A percentile compares a stretch with the other conserved stretches of the same genome.
Conservation (phyloP, 768 basidiomycete genomes). For the Pulveroboletus sp. region DNA sequence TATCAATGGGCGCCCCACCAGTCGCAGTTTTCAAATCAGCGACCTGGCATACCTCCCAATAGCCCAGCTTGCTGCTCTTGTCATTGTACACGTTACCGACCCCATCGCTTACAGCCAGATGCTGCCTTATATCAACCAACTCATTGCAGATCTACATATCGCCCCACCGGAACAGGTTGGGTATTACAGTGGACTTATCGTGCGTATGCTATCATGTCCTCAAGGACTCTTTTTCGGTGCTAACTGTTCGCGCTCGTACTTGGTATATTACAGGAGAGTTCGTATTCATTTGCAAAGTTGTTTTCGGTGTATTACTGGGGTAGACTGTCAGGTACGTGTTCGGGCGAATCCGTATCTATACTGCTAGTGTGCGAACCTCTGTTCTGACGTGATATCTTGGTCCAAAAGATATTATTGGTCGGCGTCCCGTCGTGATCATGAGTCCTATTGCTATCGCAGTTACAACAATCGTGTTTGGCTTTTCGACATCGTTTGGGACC, state of each 20-base stretch:
- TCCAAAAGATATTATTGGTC: constrained; percentile 50
- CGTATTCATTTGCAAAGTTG: constrained; percentile 59
- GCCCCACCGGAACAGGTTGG: constrained; percentile 58
- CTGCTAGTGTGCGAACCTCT: neutral
- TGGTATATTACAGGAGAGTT: constrained; percentile 49
- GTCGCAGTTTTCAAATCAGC: neutral
- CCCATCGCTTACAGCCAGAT: constrained; percentile 62
- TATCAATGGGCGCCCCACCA: neutral
- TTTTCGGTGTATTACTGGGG: constrained; percentile 54
- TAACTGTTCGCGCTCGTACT: too few relatives aligned
- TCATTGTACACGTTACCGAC: constrained; percentile 52
- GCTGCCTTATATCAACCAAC: constrained; percentile 65
- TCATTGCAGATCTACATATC: constrained; percentile 51
- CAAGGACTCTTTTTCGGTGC: too few relatives aligned
- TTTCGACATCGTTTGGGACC: constrained; percentile 7
- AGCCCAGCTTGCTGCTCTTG: constrained; percentile 41
- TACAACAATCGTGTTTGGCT: constrained; percentile 6
- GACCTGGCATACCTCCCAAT: constrained; percentile 33
- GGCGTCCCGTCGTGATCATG: constrained; percentile 51
- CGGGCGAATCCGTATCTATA: constrained; percentile 14
- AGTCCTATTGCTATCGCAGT: constrained; percentile 3
- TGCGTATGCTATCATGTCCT: constrained; percentile 16
- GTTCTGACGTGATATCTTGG: neutral
- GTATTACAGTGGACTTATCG: constrained; percentile 65
- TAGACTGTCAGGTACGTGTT: too few relatives aligned